Evolutionary conservation across 495 filamentous ascomycete genomes (phyloP).

Genomic region (Neurospora sp.): DNA sequence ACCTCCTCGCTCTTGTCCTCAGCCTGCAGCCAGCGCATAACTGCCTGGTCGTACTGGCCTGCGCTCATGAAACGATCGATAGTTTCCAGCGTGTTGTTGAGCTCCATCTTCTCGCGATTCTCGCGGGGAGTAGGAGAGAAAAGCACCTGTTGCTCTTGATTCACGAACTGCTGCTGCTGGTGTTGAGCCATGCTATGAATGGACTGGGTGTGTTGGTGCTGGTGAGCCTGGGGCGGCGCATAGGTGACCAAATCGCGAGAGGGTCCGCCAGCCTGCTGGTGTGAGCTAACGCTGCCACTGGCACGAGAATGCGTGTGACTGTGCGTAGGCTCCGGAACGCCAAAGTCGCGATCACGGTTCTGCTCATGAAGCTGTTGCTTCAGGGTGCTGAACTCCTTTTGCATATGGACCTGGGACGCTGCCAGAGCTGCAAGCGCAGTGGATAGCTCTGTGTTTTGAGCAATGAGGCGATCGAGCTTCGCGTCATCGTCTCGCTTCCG

Average conservation of each 20-base stretch:
- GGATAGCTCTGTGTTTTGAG: constrained; percentile 57
- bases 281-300: constrained; percentile 12
- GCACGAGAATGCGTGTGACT: constrained; percentile 9
- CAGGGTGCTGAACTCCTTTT: constrained; percentile 13
- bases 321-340: constrained; percentile 1
- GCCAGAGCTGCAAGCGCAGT: constrained; percentile 66
- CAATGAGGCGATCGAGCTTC: constrained; percentile 78
- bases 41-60: constrained; percentile 59
- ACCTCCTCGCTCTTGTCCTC: constrained; percentile 59
- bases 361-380: constrained; percentile 17
- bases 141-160: constrained; percentile 23
- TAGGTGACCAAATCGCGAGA: constrained; percentile 19
- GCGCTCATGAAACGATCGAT: constrained; percentile 56
- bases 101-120: constrained; percentile 40
- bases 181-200: constrained; percentile 24
- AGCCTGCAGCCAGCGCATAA: constrained; percentile 76
- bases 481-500: constrained; percentile 57
- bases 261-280: constrained; percentile 5
- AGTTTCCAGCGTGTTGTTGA: constrained; percentile 54
- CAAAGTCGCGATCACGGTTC: constrained; percentile 5
- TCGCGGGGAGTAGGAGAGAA: constrained; percentile 26
- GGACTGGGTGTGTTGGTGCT: constrained; percentile 10
- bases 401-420: constrained; percentile 41
- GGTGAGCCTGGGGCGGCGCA: not conserved
- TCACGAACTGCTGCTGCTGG: constrained; percentile 19